Base-by-base conservation (phyloP, 2,329 filamentous ascomycete genomes). In the Sphaerulina populicola region DNA sequence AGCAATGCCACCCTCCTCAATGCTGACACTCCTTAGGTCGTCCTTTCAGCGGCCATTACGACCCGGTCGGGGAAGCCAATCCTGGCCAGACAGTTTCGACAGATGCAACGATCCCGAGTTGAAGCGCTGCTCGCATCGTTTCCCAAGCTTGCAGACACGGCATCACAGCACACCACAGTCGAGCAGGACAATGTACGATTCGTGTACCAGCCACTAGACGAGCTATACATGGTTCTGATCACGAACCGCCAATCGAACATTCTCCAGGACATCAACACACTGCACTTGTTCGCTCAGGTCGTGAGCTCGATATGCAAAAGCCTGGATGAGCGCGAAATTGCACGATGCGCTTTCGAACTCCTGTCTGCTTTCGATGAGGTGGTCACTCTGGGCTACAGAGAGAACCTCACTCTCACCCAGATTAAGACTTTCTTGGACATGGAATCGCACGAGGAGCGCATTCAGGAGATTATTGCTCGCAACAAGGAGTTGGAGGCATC, bases 181-280 rank as follows among this genome's bases (percentile, higher is more conserved):
- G 93, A 98, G 73, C 90, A 97, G 73, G 94, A 98, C 76, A 97
- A 95, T 75, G 93, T 98, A 66, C 91, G 93, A 74, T 98, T 96
- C 69, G 93, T 98, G 53, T 98, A 98, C 77, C 93, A 98, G 71
- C 94, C 93, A 54, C 80, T 98, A 59, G 94, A 98, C 74, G 94
- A 98, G 76, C 83, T 98, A 59, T 98, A 98, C 80, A 97, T 98
- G 82, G 91, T 98, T 60, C 82, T 98, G 66, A 97, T 98, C 73
- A 98, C 94, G 71, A 98, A 98, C 77, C 86, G 89, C 64, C 93
- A 97, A 77, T 97, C 91, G 71, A 98, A 98, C 74, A 98, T 98
- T 62, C 80, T 98, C 46, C 93, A 98, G 74, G 93, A 98, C 72
- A 98, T 98, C 71, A 93, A 97, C 73, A 95, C 93, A 53, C 80